A percentile compares a stretch with the other conserved stretches of the same genome.
phyloP scores from a whole-genome alignment of 306 rosid genomes.

The Cicer bijugum region DNA sequence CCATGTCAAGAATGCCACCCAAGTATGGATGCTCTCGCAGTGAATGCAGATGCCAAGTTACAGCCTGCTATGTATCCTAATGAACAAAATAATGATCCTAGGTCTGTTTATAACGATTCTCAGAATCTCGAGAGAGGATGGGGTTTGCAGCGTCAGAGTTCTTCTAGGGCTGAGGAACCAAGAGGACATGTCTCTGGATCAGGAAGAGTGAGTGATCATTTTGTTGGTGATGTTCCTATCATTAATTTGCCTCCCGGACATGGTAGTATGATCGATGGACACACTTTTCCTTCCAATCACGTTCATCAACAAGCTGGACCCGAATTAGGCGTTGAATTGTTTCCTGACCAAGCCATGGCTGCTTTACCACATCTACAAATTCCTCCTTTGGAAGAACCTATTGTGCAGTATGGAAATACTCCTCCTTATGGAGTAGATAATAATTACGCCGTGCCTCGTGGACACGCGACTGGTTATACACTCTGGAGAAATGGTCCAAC shows the following conservation, averaged over 20 bases:
- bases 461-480: conserved; percentile 61
- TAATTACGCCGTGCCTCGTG: conserved; percentile 60
- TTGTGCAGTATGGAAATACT: conserved; percentile 66
- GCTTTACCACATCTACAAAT: conserved; percentile 54
- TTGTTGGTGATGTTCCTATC: conserved; percentile 66
- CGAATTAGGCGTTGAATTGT: conserved; percentile 68
- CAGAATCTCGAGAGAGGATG: conserved; percentile 77
- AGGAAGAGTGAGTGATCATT: conserved; percentile 68
- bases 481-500: conserved; percentile 69
- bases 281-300: conserved; percentile 55
- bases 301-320: conserved; percentile 63
- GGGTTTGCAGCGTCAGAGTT: conserved; percentile 59
- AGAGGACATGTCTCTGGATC: conserved; percentile 60
- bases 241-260: conserved; percentile 63
- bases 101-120: conserved; percentile 61
- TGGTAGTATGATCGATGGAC: conserved; percentile 60
- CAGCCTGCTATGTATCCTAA: conserved; percentile 64
- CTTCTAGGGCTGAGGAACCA: conserved; percentile 56
- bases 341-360: conserved; percentile 71
- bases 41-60: conserved; percentile 72
- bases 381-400: conserved; percentile 70
- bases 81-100: conserved; percentile 62
- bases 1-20: conserved; percentile 68
- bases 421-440: conserved; percentile 68
- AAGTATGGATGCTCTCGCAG: conserved; percentile 59